Conservation (phyloP, 2,329 filamentous ascomycete species). For the Tolypocladium endophyticum region DNA sequence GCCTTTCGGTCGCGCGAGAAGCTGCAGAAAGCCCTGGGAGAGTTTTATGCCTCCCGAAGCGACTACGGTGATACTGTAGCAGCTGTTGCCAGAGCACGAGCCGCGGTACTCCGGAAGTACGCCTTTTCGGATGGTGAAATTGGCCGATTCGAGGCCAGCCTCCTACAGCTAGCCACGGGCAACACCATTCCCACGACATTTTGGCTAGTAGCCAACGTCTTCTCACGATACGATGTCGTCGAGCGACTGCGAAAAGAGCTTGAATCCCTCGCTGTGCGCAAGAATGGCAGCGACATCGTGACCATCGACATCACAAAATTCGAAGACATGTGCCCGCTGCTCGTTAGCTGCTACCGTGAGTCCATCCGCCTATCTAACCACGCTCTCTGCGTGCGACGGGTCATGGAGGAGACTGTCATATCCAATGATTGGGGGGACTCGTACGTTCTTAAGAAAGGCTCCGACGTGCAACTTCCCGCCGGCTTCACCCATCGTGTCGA, state of each 20-base stretch:
- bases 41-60: background rate
- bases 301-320: background rate
- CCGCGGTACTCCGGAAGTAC: background rate
- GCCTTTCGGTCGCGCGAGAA: background rate
- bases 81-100: background rate
- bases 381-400: background rate
- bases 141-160: background rate
- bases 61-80: background rate
- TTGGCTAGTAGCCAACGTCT: background rate
- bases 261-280: background rate
- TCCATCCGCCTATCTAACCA: background rate
- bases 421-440: background rate
- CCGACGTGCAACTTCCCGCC: background rate
- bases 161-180: background rate
- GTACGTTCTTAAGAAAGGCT: background rate
- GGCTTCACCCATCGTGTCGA: background rate
- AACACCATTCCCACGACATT: background rate
- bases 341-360: background rate
- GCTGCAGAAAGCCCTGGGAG: background rate
- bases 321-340: background rate
- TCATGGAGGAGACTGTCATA: background rate
- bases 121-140: background rate
- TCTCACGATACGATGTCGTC: background rate
- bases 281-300: background rate
- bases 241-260: background rate